Evolutionary conservation across 139 green algal genomes (phyloP).

Genomic region (Trebouxia sp.): DNA sequence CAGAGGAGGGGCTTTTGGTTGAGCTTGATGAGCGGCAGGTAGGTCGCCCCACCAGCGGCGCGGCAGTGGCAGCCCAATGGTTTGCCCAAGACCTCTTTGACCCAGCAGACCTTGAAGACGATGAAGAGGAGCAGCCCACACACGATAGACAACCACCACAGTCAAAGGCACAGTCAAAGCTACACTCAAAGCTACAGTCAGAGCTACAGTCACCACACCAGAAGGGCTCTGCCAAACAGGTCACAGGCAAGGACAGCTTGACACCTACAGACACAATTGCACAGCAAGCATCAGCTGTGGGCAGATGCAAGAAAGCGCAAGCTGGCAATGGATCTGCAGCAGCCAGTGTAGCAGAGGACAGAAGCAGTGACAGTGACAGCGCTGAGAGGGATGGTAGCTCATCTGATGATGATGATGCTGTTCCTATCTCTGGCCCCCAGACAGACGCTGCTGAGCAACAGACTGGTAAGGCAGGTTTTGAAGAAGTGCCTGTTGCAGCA

Average conservation of each 20-base stretch:
- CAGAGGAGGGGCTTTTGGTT: constrained; percentile 70
- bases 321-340: no score
- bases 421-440: background rate
- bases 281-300: background rate
- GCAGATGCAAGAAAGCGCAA: no score
- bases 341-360: background rate
- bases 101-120: constrained; percentile 34
- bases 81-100: constrained; percentile 72
- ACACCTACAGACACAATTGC: background rate
- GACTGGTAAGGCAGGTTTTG: constrained; percentile 21
- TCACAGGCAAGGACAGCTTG: background rate
- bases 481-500: constrained; percentile 8
- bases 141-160: no score
- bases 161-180: no score
- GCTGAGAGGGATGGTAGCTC: background rate
- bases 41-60: constrained; percentile 55
- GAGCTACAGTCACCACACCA: no score
- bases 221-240: background rate
- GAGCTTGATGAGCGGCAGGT: constrained; percentile 62
- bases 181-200: no score
- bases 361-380: background rate
- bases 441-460: background rate
- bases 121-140: background rate
- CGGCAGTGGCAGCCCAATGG: constrained; percentile 78
- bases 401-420: constrained; percentile 2